Evolutionary conservation across 1,284 basidiomycete genomes (phyloP).

Genomic region (Termitomyces sp.): DNA sequence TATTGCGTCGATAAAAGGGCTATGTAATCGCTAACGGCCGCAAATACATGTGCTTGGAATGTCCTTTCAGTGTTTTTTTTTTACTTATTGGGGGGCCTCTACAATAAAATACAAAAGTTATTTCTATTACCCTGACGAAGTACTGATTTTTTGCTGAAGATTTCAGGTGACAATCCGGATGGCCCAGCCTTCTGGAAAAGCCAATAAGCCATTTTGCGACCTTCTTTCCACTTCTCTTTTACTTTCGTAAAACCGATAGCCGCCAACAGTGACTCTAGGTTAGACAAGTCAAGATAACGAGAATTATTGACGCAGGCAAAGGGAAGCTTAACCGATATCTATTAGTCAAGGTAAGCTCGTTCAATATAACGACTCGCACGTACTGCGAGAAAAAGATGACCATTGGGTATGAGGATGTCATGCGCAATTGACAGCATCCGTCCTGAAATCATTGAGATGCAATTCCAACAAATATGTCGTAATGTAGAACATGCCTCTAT

Average conservation of each 20-base stretch:
- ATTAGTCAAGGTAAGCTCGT: neutral
- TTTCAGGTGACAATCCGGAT: conserved; percentile 12
- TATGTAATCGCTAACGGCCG: too few relatives aligned
- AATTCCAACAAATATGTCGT: neutral
- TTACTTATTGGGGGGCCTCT: neutral
- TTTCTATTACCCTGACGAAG: conserved; percentile 68
- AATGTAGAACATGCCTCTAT: conserved; percentile 54
- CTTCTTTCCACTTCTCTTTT: conserved; percentile 53
- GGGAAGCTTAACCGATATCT: conserved; percentile 52
- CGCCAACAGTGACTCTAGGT: conserved; percentile 54
- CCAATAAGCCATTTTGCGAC: conserved; percentile 77
- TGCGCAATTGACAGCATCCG: conserved; percentile 69
- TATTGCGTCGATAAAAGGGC: too few relatives aligned
- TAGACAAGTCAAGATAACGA: conserved; percentile 65
- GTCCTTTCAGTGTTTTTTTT: neutral
- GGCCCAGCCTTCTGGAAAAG: conserved; percentile 46
- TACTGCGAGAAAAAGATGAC: conserved; percentile 73
- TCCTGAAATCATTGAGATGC: conserved; percentile 37
- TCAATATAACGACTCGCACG: conserved; percentile 21
- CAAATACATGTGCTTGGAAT: too few relatives aligned
- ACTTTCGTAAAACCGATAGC: conserved; percentile 61
- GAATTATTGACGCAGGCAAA: conserved; percentile 81
- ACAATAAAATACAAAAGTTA: conserved; percentile 65
- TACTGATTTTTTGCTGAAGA: conserved; percentile 53
- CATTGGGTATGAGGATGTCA: conserved; percentile 47